phyloP scores from a whole-genome alignment of 371 early-diverging fungal genomes.

The Apophysomyces variabilis region DNA sequence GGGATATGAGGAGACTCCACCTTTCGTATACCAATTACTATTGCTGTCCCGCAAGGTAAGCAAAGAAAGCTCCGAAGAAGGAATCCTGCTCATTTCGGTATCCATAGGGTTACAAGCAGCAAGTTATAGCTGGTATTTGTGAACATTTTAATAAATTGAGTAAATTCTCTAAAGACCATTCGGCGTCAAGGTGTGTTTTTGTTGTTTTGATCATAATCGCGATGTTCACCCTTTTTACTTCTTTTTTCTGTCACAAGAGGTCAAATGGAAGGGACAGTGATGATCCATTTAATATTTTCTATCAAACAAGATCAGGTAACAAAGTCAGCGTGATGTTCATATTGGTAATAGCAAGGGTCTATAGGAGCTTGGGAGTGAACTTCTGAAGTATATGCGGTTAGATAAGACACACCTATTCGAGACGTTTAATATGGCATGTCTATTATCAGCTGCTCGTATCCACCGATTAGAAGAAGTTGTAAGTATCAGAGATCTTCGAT shows the following conservation, averaged over 20 bases:
- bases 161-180: constrained; percentile 17
- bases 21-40: constrained; percentile 59
- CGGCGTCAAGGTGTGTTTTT: constrained; percentile 22
- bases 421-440: constrained; percentile 57
- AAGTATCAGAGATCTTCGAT: background rate
- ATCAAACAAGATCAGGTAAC: constrained; percentile 65
- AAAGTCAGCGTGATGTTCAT: background rate
- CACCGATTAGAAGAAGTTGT: constrained; percentile 64
- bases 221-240: too few relatives aligned
- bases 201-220: background rate
- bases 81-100: background rate
- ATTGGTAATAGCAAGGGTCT: background rate
- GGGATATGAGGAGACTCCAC: constrained; percentile 61
- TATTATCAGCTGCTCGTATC: constrained; percentile 62
- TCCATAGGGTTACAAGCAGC: constrained; percentile 49
- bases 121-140: constrained; percentile 47
- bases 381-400: constrained; percentile 57
- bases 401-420: constrained; percentile 47
- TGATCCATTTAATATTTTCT: constrained; percentile 66
- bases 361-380: constrained; percentile 58
- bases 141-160: constrained; percentile 48
- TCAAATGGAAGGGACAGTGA: constrained; percentile 61
- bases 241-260: constrained; percentile 4
- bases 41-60: constrained; percentile 63
- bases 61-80: background rate